Evolutionary conservation across 2,329 filamentous ascomycete genomes (phyloP).

Genomic region (Decorospora gaudefroyi): DNA sequence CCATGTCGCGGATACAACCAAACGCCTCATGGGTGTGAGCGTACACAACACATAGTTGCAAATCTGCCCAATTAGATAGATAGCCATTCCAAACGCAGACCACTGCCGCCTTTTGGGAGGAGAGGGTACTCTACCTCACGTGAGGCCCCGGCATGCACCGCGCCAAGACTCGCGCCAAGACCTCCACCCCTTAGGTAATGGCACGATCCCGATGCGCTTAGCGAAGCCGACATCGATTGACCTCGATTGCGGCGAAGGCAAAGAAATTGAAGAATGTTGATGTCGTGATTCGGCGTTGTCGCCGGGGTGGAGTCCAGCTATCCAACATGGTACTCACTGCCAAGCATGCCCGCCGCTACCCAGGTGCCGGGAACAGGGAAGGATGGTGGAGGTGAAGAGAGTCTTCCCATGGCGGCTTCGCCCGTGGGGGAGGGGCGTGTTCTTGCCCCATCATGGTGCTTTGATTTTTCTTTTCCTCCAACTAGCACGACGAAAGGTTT

Average conservation of each 20-base stretch:
- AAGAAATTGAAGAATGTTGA: too few relatives aligned
- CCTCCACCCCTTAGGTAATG: conserved; percentile 11
- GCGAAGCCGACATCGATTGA: background rate
- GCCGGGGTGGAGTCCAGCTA: conserved; percentile 19
- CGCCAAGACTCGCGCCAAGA: conserved; percentile 34
- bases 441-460: conserved; percentile 23
- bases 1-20: too few relatives aligned
- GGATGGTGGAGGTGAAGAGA: conserved; percentile 14
- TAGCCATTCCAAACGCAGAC: too few relatives aligned
- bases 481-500: conserved; percentile 7
- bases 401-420: conserved; percentile 18
- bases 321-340: conserved; percentile 42
- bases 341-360: conserved; percentile 24
- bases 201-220: conserved; percentile 6
- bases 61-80: too few relatives aligned
- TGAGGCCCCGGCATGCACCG: too few relatives aligned
- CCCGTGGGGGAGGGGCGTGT: conserved; percentile 7
- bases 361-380: too few relatives aligned
- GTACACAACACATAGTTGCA: too few relatives aligned
- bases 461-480: conserved; percentile 12
- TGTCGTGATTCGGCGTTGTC: conserved; percentile 17
- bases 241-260: too few relatives aligned
- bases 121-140: background rate
- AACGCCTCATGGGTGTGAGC: too few relatives aligned
- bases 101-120: too few relatives aligned